Evolutionary conservation across 2,329 filamentous ascomycete species (phyloP), one percentile per base, ranked within the genome.

Genomic region (Verticillium nubilum): DNA sequence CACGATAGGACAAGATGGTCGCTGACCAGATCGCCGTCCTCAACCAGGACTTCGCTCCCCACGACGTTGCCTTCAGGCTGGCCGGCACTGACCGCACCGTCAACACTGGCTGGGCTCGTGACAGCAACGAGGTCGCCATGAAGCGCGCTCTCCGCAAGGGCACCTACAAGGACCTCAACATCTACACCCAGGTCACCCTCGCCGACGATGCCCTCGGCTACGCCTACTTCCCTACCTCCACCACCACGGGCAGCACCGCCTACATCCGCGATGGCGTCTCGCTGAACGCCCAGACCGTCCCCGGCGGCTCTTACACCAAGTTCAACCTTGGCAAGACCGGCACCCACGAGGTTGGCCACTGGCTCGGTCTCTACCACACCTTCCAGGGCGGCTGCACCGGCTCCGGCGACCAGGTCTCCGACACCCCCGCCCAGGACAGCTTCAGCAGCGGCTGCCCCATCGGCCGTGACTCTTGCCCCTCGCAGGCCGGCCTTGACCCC

Each of bases 351-450:
- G 68, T 76, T 52, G 78, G 78, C 19, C 79, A 81, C 70, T 81
- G 78, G 78, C 67, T 81, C 57, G 77, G 78, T 58, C 72, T 81
- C n/a, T 72, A 72, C 65, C 78, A 81, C 68, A 79, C 78, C 52
- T 81, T 81, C 66, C 66, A 80, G 61, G 78, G 75, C 31, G 76
- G 73, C 62, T 74, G 74, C 64, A 63, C 28, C 15, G 67, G 69
- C 4, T 63, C 61, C 56, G 77, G 75, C 33, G 78, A 80, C 64
- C 67, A 63, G 47, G 67, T 79, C 17, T 62, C 65, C 56, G 77
- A 80, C 61, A 80, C 77, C 13, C 75, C 77, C 28, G 69, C 73
- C 19, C 68, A 76, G 66, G 63, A 64, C 67, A 70, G 64, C 31
- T 58, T 68, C 29, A 66, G 68, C 28, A 65, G 60, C 27, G 73